Evolutionary conservation across 768 basidiomycete species (phyloP).

Genomic region (Suillus alpinus): DNA sequence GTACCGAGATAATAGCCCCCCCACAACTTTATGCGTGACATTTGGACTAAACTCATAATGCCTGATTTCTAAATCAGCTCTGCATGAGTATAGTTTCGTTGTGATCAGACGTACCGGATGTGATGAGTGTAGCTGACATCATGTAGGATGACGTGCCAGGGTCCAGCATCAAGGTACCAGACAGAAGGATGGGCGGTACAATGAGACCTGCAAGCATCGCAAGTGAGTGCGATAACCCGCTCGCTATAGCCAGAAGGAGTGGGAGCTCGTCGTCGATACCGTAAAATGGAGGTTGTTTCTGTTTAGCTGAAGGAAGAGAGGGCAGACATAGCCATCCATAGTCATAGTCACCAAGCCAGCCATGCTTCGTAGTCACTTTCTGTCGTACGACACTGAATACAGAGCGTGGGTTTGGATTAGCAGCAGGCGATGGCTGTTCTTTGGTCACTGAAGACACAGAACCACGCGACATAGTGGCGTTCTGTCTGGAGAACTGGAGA

Average conservation of each 20-base stretch:
- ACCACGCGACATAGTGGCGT: slow-evolving; percentile 4
- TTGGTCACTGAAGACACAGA: slow-evolving; percentile 11
- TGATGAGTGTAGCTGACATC: slow-evolving; percentile 78
- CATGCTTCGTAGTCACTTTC: slow-evolving; percentile 51
- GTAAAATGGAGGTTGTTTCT: slow-evolving; percentile 66
- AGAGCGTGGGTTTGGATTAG: slow-evolving; percentile 10
- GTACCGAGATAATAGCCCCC: slow-evolving; percentile 70
- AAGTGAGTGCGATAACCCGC: slow-evolving; percentile 72
- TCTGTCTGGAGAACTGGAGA: not conserved
- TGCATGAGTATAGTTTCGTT: not conserved
- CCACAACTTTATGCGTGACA: slow-evolving; percentile 65
- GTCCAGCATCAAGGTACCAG: slow-evolving; percentile 59
- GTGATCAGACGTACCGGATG: slow-evolving; percentile 53
- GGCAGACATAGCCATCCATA: slow-evolving; percentile 75
- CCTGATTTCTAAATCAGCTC: slow-evolving; percentile 38
- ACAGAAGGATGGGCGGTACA: slow-evolving; percentile 81
- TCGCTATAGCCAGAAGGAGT: slow-evolving; percentile 66
- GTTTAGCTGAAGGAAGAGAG: slow-evolving; percentile 45
- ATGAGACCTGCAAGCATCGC: slow-evolving; percentile 84
- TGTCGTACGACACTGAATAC: slow-evolving; percentile 13
- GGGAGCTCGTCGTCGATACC: slow-evolving; percentile 71
- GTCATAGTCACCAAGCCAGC: slow-evolving; percentile 86
- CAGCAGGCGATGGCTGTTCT: slow-evolving; percentile 16
- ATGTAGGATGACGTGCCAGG: slow-evolving; percentile 63
- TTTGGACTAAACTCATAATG: slow-evolving; percentile 74